Evolutionary conservation across 768 basidiomycete genomes (phyloP).

Genomic region (Calocybe cyanea): DNA sequence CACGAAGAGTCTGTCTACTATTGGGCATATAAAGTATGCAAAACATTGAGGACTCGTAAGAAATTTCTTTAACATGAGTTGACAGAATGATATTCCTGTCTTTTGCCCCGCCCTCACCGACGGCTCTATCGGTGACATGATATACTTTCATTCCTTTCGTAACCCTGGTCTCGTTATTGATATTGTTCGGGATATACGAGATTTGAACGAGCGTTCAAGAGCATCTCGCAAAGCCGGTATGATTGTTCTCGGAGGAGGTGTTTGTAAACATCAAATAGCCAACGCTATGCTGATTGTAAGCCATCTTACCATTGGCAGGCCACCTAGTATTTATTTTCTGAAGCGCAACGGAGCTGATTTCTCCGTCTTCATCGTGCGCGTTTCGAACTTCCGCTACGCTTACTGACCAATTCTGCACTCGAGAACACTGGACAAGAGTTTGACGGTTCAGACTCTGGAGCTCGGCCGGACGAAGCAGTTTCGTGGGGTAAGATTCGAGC

Average conservation of each 20-base stretch:
- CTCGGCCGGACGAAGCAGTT: slow-evolving; percentile 94
- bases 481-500: slow-evolving; percentile 98
- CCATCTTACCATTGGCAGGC: slow-evolving; percentile 1
- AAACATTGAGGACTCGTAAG: slow-evolving; percentile 27
- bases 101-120: slow-evolving; percentile 99
- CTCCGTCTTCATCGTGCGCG: slow-evolving; percentile 86
- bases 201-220: slow-evolving; percentile 85
- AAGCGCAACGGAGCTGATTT: slow-evolving; percentile 98
- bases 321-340: background rate
- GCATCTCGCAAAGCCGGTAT: slow-evolving; percentile 93
- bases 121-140: slow-evolving; percentile 98
- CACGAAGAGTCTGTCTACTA: slow-evolving; percentile 98
- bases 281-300: slow-evolving; percentile 98
- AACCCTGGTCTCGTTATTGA: slow-evolving; percentile 83
- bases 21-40: slow-evolving; percentile 93
- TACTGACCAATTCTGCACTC: slow-evolving; percentile 8
- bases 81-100: slow-evolving; percentile 94
- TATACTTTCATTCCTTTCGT: slow-evolving; percentile 97
- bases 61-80: slow-evolving; percentile 8
- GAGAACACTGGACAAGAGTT: slow-evolving; percentile 99
- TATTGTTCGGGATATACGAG: slow-evolving; percentile 91
- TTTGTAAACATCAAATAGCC: slow-evolving; percentile 99
- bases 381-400: background rate
- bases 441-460: slow-evolving; percentile 97
- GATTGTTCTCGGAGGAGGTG: slow-evolving; percentile 96